Base-by-base conservation (phyloP, 2,329 filamentous ascomycete species). In the Diaporthe citrichinensis region DNA sequence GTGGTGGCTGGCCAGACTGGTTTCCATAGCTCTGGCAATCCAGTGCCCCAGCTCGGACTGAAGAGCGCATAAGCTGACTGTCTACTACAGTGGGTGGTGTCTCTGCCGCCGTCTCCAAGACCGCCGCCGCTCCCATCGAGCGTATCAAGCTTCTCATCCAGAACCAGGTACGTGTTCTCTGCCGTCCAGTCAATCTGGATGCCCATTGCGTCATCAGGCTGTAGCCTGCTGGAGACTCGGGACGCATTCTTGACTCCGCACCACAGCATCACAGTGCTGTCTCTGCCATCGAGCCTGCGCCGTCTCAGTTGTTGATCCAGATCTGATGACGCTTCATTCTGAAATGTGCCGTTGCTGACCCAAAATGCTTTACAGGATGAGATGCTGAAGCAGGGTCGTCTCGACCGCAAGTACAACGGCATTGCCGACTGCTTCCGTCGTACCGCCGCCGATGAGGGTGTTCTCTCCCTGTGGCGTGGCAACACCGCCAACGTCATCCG, bases 401-500 rank as follows among this genome's bases (percentile, higher is more conserved):
- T 99, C 81, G 95, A 97, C 92, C 94, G 93, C 89, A 97, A 96
- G 90, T 99, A 98, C 92, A 89, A 90, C 84, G 97, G 97, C 87
- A 98, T 99, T 86, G 84, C 79, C 78, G 97, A 99, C 87, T 98
- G 97, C 92, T 99, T 99, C 94, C 90, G 90, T 84, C 95, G 97
- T 87, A 98, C 97, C 86, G 92, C 91, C 80, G 92, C 93, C 84
- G 91, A 94, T 80, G 97, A 99, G 92, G 97, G 97, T 94, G 89
- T 97, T 84, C 93, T 97, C 88, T 93, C 96, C 80, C 92, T 99
- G 84, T 99, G 97, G 97, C 93, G 97, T 93, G 97, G 97, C 90
- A 99, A 99, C 95, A 99, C 97, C 87, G 97, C 97, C 95, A 99
- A 99, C 94, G 97, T 99, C 89, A 98, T 99, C 92, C 97, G 97